Evolutionary conservation across 2,329 filamentous ascomycete genomes (phyloP).

Genomic region (Purpureocillium lavendulum): DNA sequence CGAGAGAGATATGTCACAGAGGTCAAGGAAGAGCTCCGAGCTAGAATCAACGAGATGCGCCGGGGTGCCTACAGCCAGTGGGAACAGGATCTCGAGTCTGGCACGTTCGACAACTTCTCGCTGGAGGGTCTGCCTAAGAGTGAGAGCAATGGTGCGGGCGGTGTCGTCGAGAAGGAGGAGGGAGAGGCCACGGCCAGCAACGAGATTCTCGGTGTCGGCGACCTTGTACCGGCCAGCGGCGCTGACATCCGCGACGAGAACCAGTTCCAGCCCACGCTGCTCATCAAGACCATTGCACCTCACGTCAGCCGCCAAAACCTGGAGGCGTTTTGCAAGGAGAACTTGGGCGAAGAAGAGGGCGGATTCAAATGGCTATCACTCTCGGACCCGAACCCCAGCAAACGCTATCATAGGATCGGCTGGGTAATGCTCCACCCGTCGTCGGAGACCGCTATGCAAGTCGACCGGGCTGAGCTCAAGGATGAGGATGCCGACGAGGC

Average conservation of each 20-base stretch:
- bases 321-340: slow-evolving; percentile 89
- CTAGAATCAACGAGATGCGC: slow-evolving; percentile 72
- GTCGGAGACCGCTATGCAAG: slow-evolving; percentile 54
- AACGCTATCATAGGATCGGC: slow-evolving; percentile 94
- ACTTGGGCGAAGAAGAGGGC: slow-evolving; percentile 82
- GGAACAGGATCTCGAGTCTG: slow-evolving; percentile 78
- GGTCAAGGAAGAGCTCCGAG: slow-evolving; percentile 65
- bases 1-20: slow-evolving; percentile 87
- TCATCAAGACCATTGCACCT: slow-evolving; percentile 97
- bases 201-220: slow-evolving; percentile 86
- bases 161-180: slow-evolving; percentile 86
- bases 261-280: slow-evolving; percentile 78
- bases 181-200: slow-evolving; percentile 87
- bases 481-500: slow-evolving; percentile 57
- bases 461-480: slow-evolving; percentile 66
- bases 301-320: slow-evolving; percentile 91
- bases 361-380: slow-evolving; percentile 95
- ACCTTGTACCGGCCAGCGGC: slow-evolving; percentile 74
- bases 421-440: slow-evolving; percentile 94
- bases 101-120: slow-evolving; percentile 89
- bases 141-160: slow-evolving; percentile 80
- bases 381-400: slow-evolving; percentile 92
- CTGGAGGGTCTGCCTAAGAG: slow-evolving; percentile 90
- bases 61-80: slow-evolving; percentile 74
- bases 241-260: slow-evolving; percentile 87